phyloP scores from a whole-genome alignment of 495 filamentous ascomycete genomes.

The Xylaria intraflava region DNA sequence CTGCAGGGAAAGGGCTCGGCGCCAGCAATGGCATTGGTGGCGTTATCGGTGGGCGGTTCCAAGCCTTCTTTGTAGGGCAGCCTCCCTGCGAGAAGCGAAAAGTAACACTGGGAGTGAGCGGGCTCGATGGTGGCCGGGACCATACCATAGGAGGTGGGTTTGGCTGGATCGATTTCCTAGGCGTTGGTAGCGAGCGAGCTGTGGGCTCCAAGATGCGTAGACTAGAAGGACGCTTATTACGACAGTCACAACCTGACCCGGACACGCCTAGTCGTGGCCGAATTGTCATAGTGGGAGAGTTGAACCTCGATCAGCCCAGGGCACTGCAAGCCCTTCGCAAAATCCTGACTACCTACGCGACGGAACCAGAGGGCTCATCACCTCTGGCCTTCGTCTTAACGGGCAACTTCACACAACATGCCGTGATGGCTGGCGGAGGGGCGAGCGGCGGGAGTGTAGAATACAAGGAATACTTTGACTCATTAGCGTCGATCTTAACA shows the following conservation, averaged over 20 bases:
- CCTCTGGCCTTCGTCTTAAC: constrained; percentile 74
- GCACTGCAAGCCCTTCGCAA: constrained; percentile 71
- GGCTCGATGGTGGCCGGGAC: constrained; percentile 42
- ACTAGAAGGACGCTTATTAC: constrained; percentile 50
- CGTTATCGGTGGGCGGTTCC: constrained; percentile 79
- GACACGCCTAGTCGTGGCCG: constrained; percentile 37
- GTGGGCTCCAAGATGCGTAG: constrained; percentile 75
- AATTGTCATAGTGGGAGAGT: constrained; percentile 69
- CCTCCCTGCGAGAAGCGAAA: constrained; percentile 83
- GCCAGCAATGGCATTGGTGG: constrained; percentile 77
- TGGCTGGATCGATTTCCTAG: constrained; percentile 94
- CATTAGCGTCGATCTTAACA: constrained; percentile 70
- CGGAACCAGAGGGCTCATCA: constrained; percentile 53
- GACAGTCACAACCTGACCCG: constrained; percentile 19
- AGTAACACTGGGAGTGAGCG: constrained; percentile 64
- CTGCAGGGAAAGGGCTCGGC: constrained; percentile 58
- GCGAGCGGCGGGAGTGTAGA: constrained; percentile 69
- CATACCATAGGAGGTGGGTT: constrained; percentile 73
- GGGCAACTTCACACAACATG: constrained; percentile 75
- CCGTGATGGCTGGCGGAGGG: constrained; percentile 63
- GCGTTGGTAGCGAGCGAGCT: constrained; percentile 83
- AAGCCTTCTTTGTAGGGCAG: constrained; percentile 81
- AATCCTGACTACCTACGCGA: constrained; percentile 63
- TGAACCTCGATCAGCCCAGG: constrained; percentile 75
- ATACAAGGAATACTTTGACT: constrained; percentile 92